Evolutionary conservation across 73 alveolate genomes (phyloP).

Genomic region (Blepharisma stoltei): DNA sequence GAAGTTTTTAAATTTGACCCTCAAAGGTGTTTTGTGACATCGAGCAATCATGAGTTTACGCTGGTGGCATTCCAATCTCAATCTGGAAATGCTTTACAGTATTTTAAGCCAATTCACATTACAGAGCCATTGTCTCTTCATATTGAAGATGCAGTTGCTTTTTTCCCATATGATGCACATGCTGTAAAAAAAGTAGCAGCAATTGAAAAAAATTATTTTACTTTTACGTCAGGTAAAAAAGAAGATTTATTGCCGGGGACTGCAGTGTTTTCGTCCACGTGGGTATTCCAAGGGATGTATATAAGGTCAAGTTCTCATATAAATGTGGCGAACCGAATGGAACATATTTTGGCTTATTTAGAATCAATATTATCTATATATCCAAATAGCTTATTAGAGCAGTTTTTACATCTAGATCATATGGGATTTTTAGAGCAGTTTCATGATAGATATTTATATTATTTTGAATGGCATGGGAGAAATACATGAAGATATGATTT

Average conservation of each 20-base stretch:
- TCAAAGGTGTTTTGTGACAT: background rate
- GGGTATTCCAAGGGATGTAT: conserved; percentile 22
- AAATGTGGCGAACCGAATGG: background rate
- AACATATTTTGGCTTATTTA: background rate
- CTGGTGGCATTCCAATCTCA: background rate
- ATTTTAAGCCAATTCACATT: conserved; percentile 10
- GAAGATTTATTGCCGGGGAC: conserved; percentile 7
- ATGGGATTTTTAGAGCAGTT: background rate
- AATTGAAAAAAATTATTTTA: background rate
- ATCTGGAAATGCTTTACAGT: background rate
- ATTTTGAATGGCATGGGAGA: conserved; percentile 9
- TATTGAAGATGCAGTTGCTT: background rate
- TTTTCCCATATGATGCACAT: background rate
- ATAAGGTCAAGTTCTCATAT: background rate
- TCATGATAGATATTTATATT: background rate
- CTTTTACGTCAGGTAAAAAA: background rate
- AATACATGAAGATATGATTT: conserved; percentile 15
- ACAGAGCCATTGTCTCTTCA: background rate
- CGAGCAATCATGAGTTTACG: background rate
- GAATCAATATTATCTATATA: background rate
- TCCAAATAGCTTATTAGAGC: background rate
- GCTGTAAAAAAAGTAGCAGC: background rate
- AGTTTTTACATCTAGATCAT: background rate
- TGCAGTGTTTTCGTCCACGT: background rate
- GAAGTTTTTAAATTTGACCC: conserved; percentile 18